phyloP scores from a whole-genome alignment of 192 early-diverging fungal species.

The Gryganskiella cystojenkinii region DNA sequence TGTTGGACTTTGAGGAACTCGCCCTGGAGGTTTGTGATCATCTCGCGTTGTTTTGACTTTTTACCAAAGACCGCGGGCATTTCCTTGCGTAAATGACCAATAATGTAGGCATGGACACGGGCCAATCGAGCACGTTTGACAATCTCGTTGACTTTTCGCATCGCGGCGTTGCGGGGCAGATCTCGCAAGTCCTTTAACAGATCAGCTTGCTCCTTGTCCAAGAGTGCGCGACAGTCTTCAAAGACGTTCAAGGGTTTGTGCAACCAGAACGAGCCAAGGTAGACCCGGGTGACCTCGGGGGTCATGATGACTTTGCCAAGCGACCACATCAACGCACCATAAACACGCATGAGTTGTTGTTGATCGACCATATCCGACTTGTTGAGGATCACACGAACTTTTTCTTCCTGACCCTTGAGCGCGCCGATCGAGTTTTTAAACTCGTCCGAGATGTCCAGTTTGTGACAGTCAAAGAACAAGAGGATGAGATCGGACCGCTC shows the following conservation, averaged over 20 bases:
- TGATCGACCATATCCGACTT: slow-evolving; percentile 89
- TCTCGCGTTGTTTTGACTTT: slow-evolving; percentile 75
- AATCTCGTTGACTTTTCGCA: slow-evolving; percentile 92
- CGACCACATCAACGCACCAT: slow-evolving; percentile 96
- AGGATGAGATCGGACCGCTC: slow-evolving; percentile 86
- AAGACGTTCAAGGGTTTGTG: slow-evolving; percentile 70
- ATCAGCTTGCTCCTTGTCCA: slow-evolving; percentile 82
- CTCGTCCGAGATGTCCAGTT: slow-evolving; percentile 92
- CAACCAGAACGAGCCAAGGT: slow-evolving; percentile 85
- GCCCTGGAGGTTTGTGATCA: slow-evolving; percentile 72
- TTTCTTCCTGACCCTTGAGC: slow-evolving; percentile 88
- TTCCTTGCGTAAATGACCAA: slow-evolving; percentile 81
- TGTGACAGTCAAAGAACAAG: slow-evolving; percentile 89
- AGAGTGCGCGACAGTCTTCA: slow-evolving; percentile 76
- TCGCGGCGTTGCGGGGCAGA: slow-evolving; percentile 81
- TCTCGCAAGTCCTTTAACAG: slow-evolving; percentile 80
- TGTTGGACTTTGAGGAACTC: slow-evolving; percentile 85
- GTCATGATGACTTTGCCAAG: slow-evolving; percentile 89
- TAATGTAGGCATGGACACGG: slow-evolving; percentile 86
- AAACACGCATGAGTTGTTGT: slow-evolving; percentile 90
- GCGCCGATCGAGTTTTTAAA: slow-evolving; percentile 84
- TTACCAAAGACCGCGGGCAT: slow-evolving; percentile 90
- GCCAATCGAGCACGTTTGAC: slow-evolving; percentile 87
- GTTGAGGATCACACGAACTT: slow-evolving; percentile 87
- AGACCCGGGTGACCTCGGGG: slow-evolving; percentile 92